Evolutionary conservation across 495 filamentous ascomycete genomes (phyloP).

Genomic region (Tuber umbilicatum): DNA sequence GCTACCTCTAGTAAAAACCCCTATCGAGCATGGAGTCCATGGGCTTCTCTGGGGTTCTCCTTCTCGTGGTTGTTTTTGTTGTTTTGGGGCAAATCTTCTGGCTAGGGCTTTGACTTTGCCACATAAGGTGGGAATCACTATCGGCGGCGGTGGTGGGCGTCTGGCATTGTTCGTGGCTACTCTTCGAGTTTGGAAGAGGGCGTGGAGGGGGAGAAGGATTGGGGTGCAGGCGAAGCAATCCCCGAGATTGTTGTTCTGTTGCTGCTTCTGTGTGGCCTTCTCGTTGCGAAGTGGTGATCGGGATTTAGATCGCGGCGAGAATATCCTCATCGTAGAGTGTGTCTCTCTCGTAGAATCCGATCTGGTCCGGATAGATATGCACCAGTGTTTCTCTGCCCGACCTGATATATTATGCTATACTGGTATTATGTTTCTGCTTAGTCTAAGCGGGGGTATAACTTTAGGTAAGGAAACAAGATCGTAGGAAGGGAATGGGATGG

Average conservation of each 20-base stretch:
- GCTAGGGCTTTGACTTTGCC: not conserved
- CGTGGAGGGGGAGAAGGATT: not conserved
- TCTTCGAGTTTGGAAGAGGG: not conserved
- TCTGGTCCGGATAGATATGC: not conserved
- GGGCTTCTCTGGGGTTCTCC: not conserved
- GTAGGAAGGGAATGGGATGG: not conserved
- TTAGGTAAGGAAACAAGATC: slow-evolving; percentile 1
- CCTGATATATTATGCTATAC: not conserved
- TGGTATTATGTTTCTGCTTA: not conserved
- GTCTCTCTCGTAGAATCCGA: not conserved
- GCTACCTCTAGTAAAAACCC: not conserved
- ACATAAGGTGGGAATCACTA: not conserved
- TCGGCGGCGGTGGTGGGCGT: not conserved
- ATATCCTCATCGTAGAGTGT: not conserved
- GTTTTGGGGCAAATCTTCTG: not conserved
- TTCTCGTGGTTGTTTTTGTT: not conserved
- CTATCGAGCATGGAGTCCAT: not conserved
- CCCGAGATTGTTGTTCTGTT: not conserved
- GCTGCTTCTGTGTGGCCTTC: not conserved
- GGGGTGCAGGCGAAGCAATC: not conserved
- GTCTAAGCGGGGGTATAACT: not conserved
- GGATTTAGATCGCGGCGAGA: not conserved
- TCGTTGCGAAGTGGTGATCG: not conserved
- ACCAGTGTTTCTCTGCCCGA: not conserved
- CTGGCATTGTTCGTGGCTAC: not conserved